Conservation (phyloP, 2,329 filamentous ascomycete species). For the Didymella pinodella region DNA sequence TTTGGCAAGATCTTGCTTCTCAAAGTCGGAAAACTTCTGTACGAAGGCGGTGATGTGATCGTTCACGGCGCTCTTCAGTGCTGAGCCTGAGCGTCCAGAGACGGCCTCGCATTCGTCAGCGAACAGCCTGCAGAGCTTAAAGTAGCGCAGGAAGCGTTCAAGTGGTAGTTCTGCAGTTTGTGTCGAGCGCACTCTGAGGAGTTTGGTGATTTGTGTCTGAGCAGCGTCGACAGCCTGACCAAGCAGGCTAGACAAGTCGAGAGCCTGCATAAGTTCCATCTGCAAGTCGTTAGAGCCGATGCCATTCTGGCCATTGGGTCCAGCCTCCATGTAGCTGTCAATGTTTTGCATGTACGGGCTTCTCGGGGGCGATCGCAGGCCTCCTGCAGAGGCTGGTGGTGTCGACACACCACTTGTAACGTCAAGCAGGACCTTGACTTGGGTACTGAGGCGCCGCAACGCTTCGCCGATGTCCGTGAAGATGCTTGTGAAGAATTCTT, state of each 20-base stretch:
- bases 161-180: slow-evolving; percentile 74
- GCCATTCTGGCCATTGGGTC: slow-evolving; percentile 24
- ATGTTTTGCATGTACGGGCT: slow-evolving; percentile 55
- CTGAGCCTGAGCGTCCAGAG: slow-evolving; percentile 77
- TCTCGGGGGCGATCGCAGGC: slow-evolving; percentile 57
- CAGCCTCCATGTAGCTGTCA: slow-evolving; percentile 49
- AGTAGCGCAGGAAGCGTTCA: slow-evolving; percentile 78
- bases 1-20: slow-evolving; percentile 77
- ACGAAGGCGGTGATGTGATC: slow-evolving; percentile 84
- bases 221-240: slow-evolving; percentile 82
- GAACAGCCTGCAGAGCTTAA: slow-evolving; percentile 81
- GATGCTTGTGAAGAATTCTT: slow-evolving; percentile 79
- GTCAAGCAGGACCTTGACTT: slow-evolving; percentile 94
- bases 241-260: slow-evolving; percentile 80
- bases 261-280: slow-evolving; percentile 76
- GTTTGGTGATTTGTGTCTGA: slow-evolving; percentile 75
- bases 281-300: slow-evolving; percentile 56
- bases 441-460: slow-evolving; percentile 81
- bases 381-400: slow-evolving; percentile 50
- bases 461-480: slow-evolving; percentile 91
- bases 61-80: slow-evolving; percentile 81
- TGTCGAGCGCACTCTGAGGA: slow-evolving; percentile 78
- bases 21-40: slow-evolving; percentile 71
- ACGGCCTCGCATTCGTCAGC: slow-evolving; percentile 87
- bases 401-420: slow-evolving; percentile 78